Base-by-base conservation (phyloP, 176 grass and related monocot genomes). In the Oryza brachyantha region DNA sequence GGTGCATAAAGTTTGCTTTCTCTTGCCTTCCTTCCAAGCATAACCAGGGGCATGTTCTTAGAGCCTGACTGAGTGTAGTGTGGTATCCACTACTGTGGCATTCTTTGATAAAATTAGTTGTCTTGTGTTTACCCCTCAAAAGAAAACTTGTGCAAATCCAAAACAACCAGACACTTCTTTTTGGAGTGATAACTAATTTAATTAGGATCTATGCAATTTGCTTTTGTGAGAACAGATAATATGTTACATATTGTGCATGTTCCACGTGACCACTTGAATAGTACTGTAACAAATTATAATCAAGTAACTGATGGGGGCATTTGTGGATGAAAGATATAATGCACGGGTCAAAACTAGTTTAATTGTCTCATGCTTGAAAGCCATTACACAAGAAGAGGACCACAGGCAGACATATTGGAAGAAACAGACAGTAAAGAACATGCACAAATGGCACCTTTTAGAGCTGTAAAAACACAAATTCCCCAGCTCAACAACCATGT, bases 51-150 rank as follows among this genome's bases (percentile, higher is more conserved):
- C 27, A 61, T 13, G 37, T 76, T 60, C 27, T 21, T 27, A 37
- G 70, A 86, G 21, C 22, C 28, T 29, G 10, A 80, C 37, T 5
- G 8, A n/a, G 48, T 74, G 70, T 24, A 60, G 60, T 79, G 37
- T 74, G 75, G 13, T 74, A 29, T 80, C 69, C 48, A 68, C 14
- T 1, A 67, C 14, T 1, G 17, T 36, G 11, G 12, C 12, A 1
- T 5, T 35, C 0, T 68, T 68, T 29, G 7, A 24, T 60, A 50
- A 75, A 40, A 28, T 29, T 7, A 69, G 21, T 27, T 5, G 35
- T 35, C 27, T 13, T 48, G 5, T 36, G 34, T 58, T 38, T 74
- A 29, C 12, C 13, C 22, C 31, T 32, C 7, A 0, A 0, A 59
- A 26, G 38, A 13, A 57, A 11, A 57, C 1, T 25, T 8, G 31